These are phyloP conservation scores for Trichoderma aggressivum DNA, from an alignment of 2,329 filamentous ascomycete genomes.

Conservation along the genomic window DNA sequence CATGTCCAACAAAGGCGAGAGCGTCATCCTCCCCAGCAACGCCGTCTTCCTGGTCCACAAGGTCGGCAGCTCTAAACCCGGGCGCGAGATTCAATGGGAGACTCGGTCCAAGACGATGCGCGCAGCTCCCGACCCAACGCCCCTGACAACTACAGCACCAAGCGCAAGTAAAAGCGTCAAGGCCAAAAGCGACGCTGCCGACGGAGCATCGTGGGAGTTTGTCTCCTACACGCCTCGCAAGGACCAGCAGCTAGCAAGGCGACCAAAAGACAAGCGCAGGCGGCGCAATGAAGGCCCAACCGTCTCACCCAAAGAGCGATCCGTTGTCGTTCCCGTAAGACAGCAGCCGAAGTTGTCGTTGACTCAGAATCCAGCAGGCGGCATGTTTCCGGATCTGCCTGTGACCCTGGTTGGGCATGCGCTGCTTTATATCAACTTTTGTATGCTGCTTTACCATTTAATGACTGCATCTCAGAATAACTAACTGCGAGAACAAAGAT, in stretches of 20 bases:
- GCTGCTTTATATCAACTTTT: conserved; percentile 11
- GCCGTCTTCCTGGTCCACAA: conserved; percentile 15
- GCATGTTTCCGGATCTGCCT: neutral
- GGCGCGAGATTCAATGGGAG: neutral
- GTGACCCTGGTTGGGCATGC: neutral
- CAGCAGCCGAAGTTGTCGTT: neutral
- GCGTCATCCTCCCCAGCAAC: conserved; percentile 12
- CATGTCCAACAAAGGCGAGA: conserved; percentile 13
- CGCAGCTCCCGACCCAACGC: neutral
- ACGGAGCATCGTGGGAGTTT: neutral
- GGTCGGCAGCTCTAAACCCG: conserved; percentile 1
- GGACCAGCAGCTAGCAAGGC: neutral
- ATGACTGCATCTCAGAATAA: neutral
- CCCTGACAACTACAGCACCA: neutral
- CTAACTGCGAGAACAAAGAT: neutral
- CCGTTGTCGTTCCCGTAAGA: neutral
- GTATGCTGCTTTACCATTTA: neutral
- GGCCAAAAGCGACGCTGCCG: neutral
- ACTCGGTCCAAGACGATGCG: conserved; percentile 11
- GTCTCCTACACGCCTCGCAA: conserved; percentile 3
- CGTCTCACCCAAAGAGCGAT: neutral
- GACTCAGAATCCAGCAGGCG: neutral
- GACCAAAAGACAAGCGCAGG: neutral
- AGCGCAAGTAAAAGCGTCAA: neutral
- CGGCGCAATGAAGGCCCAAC: neutral